These are phyloP conservation scores for Bacterosira constricta DNA, from an alignment of 108 stramenopile genomes.

Conservation along the genomic window DNA sequence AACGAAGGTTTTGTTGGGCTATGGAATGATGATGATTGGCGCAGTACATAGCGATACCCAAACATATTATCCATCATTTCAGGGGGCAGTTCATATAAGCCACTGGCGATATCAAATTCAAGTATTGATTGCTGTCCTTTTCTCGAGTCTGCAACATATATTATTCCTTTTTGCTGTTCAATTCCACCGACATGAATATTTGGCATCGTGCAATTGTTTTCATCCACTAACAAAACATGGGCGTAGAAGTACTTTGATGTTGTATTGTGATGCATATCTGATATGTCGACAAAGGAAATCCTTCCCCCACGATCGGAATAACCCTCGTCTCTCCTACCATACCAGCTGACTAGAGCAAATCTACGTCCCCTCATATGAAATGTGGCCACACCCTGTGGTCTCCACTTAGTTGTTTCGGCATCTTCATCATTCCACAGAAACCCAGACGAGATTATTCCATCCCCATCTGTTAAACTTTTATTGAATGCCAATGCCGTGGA, in stretches of 20 bases:
- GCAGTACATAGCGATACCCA: conserved; percentile 20
- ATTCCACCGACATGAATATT: conserved; percentile 39
- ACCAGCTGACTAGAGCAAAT: conserved; percentile 31
- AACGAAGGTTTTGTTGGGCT: conserved; percentile 29
- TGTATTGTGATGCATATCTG: conserved; percentile 1
- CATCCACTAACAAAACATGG: conserved; percentile 30
- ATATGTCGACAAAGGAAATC: conserved; percentile 28
- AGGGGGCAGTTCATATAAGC: conserved; percentile 13
- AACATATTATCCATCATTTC: neutral
- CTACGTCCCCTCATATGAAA: neutral
- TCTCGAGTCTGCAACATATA: conserved; percentile 29
- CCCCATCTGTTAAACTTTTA: neutral
- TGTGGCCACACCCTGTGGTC: conserved; percentile 36
- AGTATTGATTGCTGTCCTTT: conserved; percentile 11
- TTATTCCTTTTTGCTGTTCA: conserved; percentile 15
- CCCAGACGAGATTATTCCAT: neutral
- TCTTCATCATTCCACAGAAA: conserved; percentile 36
- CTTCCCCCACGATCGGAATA: conserved; percentile 22
- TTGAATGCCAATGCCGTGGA: neutral
- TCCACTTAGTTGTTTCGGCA: conserved; percentile 18
- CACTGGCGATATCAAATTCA: conserved; percentile 12
- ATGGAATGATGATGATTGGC: conserved; percentile 20
- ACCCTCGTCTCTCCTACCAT: conserved; percentile 32
- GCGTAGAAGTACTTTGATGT: conserved; percentile 6
- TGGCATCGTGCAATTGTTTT: conserved; percentile 28